phyloP scores from a whole-genome alignment of 2,329 filamentous ascomycete genomes.

The Sclerotinia spermophila region DNA sequence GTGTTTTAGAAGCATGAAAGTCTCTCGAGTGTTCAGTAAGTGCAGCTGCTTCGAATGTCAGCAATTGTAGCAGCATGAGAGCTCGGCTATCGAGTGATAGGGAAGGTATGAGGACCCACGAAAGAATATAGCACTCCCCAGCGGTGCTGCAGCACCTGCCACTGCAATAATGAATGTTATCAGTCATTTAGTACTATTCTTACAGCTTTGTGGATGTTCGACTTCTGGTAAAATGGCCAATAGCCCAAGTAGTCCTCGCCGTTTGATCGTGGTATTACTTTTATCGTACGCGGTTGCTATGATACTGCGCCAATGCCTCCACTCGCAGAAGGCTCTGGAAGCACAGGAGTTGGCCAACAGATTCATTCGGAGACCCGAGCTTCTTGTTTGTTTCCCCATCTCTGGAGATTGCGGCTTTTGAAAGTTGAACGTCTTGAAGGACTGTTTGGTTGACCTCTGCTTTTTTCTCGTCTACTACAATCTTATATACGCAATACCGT shows the following conservation, averaged over 20 bases:
- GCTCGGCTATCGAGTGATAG: not conserved
- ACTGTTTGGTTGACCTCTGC: not conserved
- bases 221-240: constrained; percentile 76
- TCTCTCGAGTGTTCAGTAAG: constrained; percentile 61
- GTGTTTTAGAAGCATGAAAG: constrained; percentile 58
- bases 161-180: constrained; percentile 75
- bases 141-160: constrained; percentile 72
- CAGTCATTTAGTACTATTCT: constrained; percentile 73
- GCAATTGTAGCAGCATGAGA: not conserved
- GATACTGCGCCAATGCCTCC: no score
- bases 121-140: constrained; percentile 81
- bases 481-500: not conserved
- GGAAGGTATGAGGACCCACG: constrained; percentile 50
- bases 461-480: not conserved
- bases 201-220: constrained; percentile 70
- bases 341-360: not conserved
- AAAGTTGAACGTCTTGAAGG: not conserved
- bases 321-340: not conserved
- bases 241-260: constrained; percentile 69
- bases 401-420: not conserved
- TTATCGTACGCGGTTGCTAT: not conserved
- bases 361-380: not conserved
- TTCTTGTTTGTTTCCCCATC: not conserved
- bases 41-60: constrained; percentile 50
- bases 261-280: constrained; percentile 44